Percentiles rank a stretch among this genome's conserved stretches.
These are phyloP conservation scores for Botrytis porri DNA, from an alignment of 2,329 filamentous ascomycete genomes.

Conservation along the genomic window DNA sequence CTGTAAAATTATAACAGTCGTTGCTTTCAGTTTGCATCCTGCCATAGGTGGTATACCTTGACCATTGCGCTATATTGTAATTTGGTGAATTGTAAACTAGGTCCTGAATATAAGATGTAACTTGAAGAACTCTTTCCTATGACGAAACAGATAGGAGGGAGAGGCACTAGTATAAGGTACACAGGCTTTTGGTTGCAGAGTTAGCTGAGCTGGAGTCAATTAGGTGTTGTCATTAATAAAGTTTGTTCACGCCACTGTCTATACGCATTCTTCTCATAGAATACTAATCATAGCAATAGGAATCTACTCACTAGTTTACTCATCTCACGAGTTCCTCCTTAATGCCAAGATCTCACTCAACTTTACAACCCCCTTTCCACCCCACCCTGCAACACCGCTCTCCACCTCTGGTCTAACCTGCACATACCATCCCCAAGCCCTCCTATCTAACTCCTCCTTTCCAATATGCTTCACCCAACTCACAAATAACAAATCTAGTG, in stretches of 20 bases:
- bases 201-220: background rate
- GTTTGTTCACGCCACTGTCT: background rate
- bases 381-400: conserved; percentile 74
- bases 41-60: background rate
- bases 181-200: background rate
- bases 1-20: background rate
- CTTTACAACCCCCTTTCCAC: conserved; percentile 70
- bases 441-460: conserved; percentile 65
- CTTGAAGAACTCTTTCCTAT: background rate
- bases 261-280: background rate
- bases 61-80: background rate
- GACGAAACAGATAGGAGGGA: background rate
- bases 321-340: conserved; percentile 42
- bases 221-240: background rate
- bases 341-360: conserved; percentile 64
- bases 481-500: conserved; percentile 66
- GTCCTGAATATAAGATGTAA: background rate
- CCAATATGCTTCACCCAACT: conserved; percentile 70
- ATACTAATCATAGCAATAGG: background rate
- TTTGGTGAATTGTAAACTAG: background rate
- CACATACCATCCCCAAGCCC: conserved; percentile 81
- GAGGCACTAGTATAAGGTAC: background rate
- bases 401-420: conserved; percentile 74
- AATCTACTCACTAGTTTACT: conserved; percentile 1
- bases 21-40: background rate